Percentiles rank a stretch among this genome's conserved stretches.
Evolutionary conservation across 1,139 yeast genomes (phyloP).

Genomic region (Yamadazyma dushanensis): DNA sequence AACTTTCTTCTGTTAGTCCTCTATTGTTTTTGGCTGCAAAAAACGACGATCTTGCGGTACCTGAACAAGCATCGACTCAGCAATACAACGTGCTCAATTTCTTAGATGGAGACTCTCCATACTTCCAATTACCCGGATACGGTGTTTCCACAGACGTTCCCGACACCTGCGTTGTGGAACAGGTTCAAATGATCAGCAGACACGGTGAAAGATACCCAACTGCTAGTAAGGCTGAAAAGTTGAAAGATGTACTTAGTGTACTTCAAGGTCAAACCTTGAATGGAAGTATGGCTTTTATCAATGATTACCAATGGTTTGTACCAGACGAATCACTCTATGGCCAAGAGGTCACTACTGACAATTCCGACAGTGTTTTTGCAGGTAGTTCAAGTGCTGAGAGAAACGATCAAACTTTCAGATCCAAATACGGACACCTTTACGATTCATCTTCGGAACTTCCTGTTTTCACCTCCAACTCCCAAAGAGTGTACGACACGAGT

Average conservation of each 20-base stretch:
- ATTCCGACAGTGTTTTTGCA: constrained; percentile 27
- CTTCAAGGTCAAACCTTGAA: constrained; percentile 17
- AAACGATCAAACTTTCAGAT: constrained; percentile 36
- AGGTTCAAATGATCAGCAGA: constrained; percentile 62
- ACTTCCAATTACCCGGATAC: constrained; percentile 42
- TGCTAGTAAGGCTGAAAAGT: constrained; percentile 25
- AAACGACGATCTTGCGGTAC: constrained; percentile 7
- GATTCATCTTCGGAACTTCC: constrained; percentile 23
- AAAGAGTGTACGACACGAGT: constrained; percentile 31
- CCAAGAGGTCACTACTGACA: constrained; percentile 30
- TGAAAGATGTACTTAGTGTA: constrained; percentile 19
- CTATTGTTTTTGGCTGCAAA: constrained; percentile 4
- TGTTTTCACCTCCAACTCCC: constrained; percentile 34
- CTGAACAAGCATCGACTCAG: constrained; percentile 7
- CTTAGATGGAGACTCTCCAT: constrained; percentile 52
- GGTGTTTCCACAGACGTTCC: constrained; percentile 53
- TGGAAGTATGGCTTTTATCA: constrained; percentile 34
- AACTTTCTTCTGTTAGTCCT: not conserved
- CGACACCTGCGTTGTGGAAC: constrained; percentile 54
- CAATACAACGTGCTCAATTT: constrained; percentile 40
- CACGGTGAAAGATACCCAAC: constrained; percentile 78
- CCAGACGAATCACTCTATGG: constrained; percentile 25
- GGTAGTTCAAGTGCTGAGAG: constrained; percentile 35
- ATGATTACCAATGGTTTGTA: constrained; percentile 35
- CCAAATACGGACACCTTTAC: constrained; percentile 31